A percentile compares a stretch with the other conserved stretches of the same genome.
Conservation (phyloP, 441 rosid genomes). For the Populus hybrid region DNA sequence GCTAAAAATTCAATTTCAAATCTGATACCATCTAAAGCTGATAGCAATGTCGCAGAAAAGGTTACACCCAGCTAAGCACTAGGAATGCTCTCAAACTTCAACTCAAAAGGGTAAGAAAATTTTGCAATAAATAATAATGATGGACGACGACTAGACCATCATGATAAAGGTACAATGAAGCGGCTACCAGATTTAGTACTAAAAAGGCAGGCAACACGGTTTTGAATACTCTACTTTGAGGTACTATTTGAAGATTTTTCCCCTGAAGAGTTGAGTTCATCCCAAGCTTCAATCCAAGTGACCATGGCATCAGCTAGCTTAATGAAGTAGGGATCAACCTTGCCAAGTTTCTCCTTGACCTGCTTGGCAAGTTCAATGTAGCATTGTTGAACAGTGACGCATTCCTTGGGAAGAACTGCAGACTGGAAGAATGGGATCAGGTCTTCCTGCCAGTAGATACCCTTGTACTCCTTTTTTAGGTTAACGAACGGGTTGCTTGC, state of each 20-base stretch:
- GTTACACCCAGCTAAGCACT: neutral
- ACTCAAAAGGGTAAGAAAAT: neutral
- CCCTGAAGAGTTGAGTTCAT: constrained; percentile 63
- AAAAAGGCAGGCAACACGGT: neutral
- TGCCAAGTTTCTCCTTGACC: constrained; percentile 72
- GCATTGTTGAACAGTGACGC: constrained; percentile 80
- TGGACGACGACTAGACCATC: neutral
- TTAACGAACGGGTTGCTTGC: constrained; percentile 94
- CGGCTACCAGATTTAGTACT: neutral
- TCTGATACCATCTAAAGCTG: neutral
- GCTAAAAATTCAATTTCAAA: neutral
- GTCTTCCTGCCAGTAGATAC: constrained; percentile 94
- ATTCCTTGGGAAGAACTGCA: constrained; percentile 64
- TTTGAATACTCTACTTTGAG: constrained; percentile 25
- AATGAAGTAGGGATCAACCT: constrained; percentile 71
- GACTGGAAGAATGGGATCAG: constrained; percentile 86
- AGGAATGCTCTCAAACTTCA: constrained; percentile 7
- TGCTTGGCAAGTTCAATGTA: constrained; percentile 74
- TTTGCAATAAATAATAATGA: neutral
- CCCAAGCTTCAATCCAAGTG: constrained; percentile 99
- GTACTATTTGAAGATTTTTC: constrained; percentile 18
- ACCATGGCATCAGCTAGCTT: constrained; percentile 91
- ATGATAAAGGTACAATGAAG: neutral
- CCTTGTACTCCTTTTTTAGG: constrained; percentile 83
- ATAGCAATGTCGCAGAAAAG: neutral